Conservation (phyloP, 768 basidiomycete species). For the Mycena vulgaris region DNA sequence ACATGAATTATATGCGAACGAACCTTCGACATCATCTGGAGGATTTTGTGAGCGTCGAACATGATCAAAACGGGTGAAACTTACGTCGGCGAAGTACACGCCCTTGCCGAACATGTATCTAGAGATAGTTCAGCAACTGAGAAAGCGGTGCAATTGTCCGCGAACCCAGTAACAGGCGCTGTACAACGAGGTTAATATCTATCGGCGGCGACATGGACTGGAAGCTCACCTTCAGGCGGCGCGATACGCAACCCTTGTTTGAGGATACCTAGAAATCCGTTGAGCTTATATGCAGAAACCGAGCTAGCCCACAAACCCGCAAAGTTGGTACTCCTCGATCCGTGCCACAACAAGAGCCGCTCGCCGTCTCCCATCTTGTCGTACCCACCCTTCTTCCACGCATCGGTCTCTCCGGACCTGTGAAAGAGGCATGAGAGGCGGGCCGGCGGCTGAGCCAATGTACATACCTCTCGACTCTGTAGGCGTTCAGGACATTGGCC, state of each 20-base stretch:
- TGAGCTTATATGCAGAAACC: background rate
- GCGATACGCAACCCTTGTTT: constrained; percentile 76
- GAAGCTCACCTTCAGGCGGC: constrained; percentile 68
- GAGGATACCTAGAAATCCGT: constrained; percentile 56
- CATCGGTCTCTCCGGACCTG: constrained; percentile 47
- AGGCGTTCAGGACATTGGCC: constrained; percentile 63
- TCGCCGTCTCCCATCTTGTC: constrained; percentile 62
- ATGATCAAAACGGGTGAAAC: constrained; percentile 35
- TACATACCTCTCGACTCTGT: constrained; percentile 67
- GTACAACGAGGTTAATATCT: constrained; percentile 4
- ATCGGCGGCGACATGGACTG: background rate
- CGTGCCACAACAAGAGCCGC: constrained; percentile 74
- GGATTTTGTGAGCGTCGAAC: constrained; percentile 15
- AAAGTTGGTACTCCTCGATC: constrained; percentile 75
- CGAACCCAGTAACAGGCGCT: constrained; percentile 65
- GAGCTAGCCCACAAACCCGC: constrained; percentile 48
- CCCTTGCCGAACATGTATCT: constrained; percentile 78
- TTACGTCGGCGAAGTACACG: constrained; percentile 75
- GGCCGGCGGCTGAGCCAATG: background rate
- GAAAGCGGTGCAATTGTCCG: background rate
- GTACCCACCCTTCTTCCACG: constrained; percentile 64
- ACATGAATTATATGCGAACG: constrained; percentile 25
- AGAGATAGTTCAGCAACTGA: background rate
- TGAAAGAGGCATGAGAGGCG: constrained; percentile 4
- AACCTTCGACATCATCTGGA: constrained; percentile 76